phyloP scores from a whole-genome alignment of 768 basidiomycete species.

The Lactarius vividus region DNA sequence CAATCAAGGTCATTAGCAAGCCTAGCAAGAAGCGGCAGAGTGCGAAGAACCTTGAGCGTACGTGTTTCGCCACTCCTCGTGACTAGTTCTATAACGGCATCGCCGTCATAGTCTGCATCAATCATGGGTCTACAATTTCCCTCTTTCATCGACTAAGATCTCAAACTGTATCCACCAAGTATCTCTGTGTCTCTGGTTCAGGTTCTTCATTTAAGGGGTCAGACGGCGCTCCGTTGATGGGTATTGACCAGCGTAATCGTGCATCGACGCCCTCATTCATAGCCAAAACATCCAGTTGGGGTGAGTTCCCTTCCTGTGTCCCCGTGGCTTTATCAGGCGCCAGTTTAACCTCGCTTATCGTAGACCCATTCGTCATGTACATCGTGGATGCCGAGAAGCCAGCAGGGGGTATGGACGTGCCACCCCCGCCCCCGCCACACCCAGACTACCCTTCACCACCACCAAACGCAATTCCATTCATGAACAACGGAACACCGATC shows the following conservation, averaged over 20 bases:
- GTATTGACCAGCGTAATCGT: conserved; percentile 67
- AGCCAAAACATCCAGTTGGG: conserved; percentile 88
- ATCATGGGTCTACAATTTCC: conserved; percentile 93
- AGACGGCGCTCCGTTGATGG: conserved; percentile 84
- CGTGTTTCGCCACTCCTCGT: conserved; percentile 36
- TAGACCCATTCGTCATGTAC: conserved; percentile 95
- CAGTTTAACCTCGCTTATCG: conserved; percentile 13
- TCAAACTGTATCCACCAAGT: conserved; percentile 94
- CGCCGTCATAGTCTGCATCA: conserved; percentile 71
- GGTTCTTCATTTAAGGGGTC: conserved; percentile 91
- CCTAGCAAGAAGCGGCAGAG: conserved; percentile 96
- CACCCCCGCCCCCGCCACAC: conserved; percentile 78
- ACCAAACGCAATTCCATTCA: conserved; percentile 84
- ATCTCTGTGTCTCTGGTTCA: conserved; percentile 92
- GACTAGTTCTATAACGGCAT: conserved; percentile 22
- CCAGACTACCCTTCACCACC: conserved; percentile 91
- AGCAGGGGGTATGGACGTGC: conserved; percentile 68
- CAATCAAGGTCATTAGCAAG: conserved; percentile 99
- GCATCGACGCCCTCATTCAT: conserved; percentile 84
- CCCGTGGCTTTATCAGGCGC: conserved; percentile 25
- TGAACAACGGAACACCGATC: conserved; percentile 78
- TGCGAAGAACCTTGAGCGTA: conserved; percentile 89
- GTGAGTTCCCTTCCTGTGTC: conserved; percentile 40
- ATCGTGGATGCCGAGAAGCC: conserved; percentile 92
- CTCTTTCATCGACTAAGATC: conserved; percentile 94